Conservation (phyloP, 352 stramenopile species). For the Pythium myriotylum region DNA sequence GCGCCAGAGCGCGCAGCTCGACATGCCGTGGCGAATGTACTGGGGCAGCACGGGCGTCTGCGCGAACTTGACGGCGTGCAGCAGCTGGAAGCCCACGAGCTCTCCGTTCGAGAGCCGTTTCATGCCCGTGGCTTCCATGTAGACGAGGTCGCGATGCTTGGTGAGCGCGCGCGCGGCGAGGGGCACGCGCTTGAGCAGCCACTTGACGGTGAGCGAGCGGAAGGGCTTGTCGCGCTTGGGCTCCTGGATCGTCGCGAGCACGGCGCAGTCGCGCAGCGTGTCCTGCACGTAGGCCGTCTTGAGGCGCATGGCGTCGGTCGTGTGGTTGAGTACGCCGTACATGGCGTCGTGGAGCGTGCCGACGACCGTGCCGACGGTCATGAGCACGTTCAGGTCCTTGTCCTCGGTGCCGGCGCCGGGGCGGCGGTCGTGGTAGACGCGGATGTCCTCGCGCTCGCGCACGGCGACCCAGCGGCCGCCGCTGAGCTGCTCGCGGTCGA, state of each 20-base stretch:
- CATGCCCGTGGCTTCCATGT: constrained; percentile 60
- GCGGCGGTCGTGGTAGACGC: constrained; percentile 56
- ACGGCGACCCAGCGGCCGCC: constrained; percentile 43
- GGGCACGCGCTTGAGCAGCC: constrained; percentile 54
- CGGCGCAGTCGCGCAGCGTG: constrained; percentile 44
- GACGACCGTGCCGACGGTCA: constrained; percentile 43
- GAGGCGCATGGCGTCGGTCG: constrained; percentile 53
- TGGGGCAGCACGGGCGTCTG: constrained; percentile 44
- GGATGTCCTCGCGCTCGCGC: constrained; percentile 49
- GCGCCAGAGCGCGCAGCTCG: constrained; percentile 51
- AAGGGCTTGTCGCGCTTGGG: constrained; percentile 56
- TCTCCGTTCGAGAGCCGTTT: constrained; percentile 46
- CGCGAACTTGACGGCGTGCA: constrained; percentile 65
- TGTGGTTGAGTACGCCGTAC: constrained; percentile 53
- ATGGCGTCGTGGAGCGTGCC: constrained; percentile 64
- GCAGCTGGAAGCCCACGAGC: constrained; percentile 56
- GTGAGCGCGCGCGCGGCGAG: constrained; percentile 41
- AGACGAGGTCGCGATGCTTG: constrained; percentile 60
- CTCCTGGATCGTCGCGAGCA: constrained; percentile 50
- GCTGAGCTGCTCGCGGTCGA: constrained; percentile 40
- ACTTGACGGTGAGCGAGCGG: constrained; percentile 62
- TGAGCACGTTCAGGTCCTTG: constrained; percentile 24
- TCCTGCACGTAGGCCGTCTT: constrained; percentile 59
- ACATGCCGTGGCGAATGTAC: constrained; percentile 51
- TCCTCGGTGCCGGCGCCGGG: constrained; percentile 28